Base-by-base conservation (phyloP, 108 stramenopile species). In the Cyclotella choctawhatcheeana region DNA sequence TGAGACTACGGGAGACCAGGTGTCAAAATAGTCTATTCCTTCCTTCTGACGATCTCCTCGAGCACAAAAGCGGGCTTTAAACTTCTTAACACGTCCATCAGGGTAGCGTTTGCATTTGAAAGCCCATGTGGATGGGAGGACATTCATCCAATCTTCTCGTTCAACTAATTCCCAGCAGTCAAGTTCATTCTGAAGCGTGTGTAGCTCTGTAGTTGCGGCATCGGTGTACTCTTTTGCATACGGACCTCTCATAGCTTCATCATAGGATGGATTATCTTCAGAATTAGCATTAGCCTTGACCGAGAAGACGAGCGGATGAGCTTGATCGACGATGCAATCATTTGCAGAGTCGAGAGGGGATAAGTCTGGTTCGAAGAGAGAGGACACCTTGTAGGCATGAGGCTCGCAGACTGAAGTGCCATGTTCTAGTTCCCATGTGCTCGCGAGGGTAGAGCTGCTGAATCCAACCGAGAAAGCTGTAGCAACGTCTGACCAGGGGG, bases 51-150 rank as follows among this genome's bases (percentile, higher is more conserved):
- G 31, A 27, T 84, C 83, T 14, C 83, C 81, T 24, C 81, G 31
- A 25, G 68, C 69, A 26, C 87, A 88, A 26, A 67, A 85, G 24
- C 82, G n/a, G 4, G 81, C 87, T 50, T 88, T 88, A 52, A 73
- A 69, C 50, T 84, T 84, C 47, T 58, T 74, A 2, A 84, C 31
- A 8, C 20, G 10, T 6, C 86, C 83, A 73, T 82, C 81, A 2
- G 85, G 87, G n/a, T 31, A 73, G 0, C 84, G 62, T 54, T 89
- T 86, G 56, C 71, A 34, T n/a, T 69, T 64, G 62, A 83, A 81
- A 8, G 75, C 70, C 84, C 87, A 88, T 2, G 71, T 76, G 16
- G 61, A 59, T 5, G 82, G 77, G 0, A 85, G 50, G n/a, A 85
- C 73, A 13, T 76, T 58, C 53, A 64, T 21, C 37, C 13, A 18